Conservation (phyloP, 768 basidiomycete species). For the Strobilomyces dryophilus region DNA sequence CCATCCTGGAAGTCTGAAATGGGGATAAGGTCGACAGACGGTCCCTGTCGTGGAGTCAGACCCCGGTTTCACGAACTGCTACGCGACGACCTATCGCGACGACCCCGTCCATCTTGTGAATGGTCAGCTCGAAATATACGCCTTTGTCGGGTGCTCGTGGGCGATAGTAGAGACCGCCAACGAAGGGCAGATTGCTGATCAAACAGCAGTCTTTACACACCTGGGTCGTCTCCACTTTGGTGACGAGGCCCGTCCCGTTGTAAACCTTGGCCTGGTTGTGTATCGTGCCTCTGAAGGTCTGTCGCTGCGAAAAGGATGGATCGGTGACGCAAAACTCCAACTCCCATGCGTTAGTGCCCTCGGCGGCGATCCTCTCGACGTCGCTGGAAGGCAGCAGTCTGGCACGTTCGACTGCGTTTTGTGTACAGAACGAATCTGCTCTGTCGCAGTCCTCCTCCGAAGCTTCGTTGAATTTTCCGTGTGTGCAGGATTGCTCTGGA, state of each 20-base stretch:
- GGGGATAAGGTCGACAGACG: constrained; percentile 60
- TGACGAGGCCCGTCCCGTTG: constrained; percentile 20
- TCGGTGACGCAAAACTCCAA: constrained; percentile 37
- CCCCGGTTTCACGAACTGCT: not conserved
- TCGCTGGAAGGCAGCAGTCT: constrained; percentile 46
- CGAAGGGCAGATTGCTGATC: constrained; percentile 55
- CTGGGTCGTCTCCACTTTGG: constrained; percentile 38
- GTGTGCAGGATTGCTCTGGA: constrained; percentile 43
- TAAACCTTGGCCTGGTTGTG: constrained; percentile 31
- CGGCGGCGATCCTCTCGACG: constrained; percentile 46
- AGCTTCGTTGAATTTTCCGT: constrained; percentile 56
- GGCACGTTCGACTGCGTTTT: constrained; percentile 38
- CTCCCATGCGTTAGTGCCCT: constrained; percentile 53
- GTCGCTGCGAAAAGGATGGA: not conserved
- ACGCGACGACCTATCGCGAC: constrained; percentile 52
- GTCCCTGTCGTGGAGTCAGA: constrained; percentile 41
- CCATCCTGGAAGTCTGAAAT: constrained; percentile 68
- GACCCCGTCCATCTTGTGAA: constrained; percentile 52
- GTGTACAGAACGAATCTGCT: constrained; percentile 48
- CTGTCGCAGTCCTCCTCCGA: constrained; percentile 49
- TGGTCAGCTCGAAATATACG: constrained; percentile 60
- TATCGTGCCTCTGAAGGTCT: constrained; percentile 43
- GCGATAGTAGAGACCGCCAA: constrained; percentile 57
- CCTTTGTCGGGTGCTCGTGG: constrained; percentile 42
- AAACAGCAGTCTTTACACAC: constrained; percentile 50